Percentiles rank a stretch among this genome's conserved stretches.
phyloP scores from a whole-genome alignment of 108 stramenopile species.

The Skeletonema menzelii region DNA sequence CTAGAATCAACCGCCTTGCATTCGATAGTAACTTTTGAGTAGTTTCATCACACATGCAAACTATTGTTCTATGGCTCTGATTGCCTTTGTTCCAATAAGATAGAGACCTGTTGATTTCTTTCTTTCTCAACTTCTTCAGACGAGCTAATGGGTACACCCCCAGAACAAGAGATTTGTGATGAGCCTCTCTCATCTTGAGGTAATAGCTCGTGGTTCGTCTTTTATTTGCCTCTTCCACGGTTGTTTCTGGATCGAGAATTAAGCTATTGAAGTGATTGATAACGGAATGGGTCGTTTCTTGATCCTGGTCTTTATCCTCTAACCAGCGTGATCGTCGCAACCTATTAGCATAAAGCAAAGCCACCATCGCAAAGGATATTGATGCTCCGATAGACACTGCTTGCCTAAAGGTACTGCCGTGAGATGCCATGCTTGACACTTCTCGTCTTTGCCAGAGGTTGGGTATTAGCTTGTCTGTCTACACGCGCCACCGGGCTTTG shows the following conservation, averaged over 20 bases:
- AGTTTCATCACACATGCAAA: conserved; percentile 50
- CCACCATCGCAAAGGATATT: not conserved
- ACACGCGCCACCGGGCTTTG: too few relatives aligned
- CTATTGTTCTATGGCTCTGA: conserved; percentile 53
- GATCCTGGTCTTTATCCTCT: conserved; percentile 8
- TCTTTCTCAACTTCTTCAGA: conserved; percentile 30
- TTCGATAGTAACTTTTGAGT: conserved; percentile 36
- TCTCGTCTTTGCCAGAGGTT: too few relatives aligned
- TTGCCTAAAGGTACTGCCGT: not conserved
- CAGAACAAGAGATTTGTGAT: conserved; percentile 32
- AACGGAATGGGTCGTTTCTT: conserved; percentile 37
- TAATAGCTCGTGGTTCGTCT: conserved; percentile 48
- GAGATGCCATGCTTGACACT: not conserved
- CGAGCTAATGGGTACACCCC: conserved; percentile 7
- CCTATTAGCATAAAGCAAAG: not conserved
- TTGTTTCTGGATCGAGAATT: conserved; percentile 22
- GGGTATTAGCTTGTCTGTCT: not conserved
- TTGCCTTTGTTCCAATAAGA: conserved; percentile 43
- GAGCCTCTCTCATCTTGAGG: conserved; percentile 47
- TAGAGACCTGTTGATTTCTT: conserved; percentile 28
- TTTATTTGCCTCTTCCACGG: conserved; percentile 56
- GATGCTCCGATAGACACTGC: not conserved
- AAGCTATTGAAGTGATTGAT: conserved; percentile 49
- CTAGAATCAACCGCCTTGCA: conserved; percentile 45
- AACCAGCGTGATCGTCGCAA: conserved; percentile 7